Evolutionary conservation across 176 grass and related monocot species (phyloP).

Genomic region (Pharus latifolius): DNA sequence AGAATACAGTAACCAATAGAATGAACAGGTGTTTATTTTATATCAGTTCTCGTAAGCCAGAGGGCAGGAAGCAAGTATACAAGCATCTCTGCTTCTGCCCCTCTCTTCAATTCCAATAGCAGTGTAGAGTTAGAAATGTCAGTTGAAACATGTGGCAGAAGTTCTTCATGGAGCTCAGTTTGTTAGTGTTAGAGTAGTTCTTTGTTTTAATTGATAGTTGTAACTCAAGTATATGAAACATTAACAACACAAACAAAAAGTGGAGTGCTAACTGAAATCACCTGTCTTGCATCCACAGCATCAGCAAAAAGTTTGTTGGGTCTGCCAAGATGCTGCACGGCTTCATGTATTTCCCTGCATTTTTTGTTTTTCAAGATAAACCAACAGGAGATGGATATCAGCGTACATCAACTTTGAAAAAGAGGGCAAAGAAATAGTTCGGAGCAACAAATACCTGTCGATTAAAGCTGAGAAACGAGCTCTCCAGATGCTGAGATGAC

Average conservation of each 20-base stretch:
- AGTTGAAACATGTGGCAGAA: conserved; percentile 7
- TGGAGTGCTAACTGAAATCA: conserved; percentile 22
- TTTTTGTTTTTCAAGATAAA: conserved; percentile 24
- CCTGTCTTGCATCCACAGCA: conserved; percentile 94
- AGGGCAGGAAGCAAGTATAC: neutral
- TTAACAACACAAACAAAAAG: neutral
- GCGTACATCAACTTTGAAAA: neutral
- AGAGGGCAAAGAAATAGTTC: neutral
- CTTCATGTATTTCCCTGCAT: conserved; percentile 81
- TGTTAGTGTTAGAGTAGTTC: neutral
- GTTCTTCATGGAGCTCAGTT: neutral
- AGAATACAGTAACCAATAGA: too few relatives aligned
- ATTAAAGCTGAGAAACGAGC: conserved; percentile 95
- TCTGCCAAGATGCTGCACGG: conserved; percentile 76
- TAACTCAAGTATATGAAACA: neutral
- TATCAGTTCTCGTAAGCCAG: too few relatives aligned
- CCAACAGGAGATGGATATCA: conserved; percentile 5
- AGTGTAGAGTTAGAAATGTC: neutral
- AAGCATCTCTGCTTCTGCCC: neutral
- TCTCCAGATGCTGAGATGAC: conserved; percentile 70
- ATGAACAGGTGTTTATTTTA: too few relatives aligned
- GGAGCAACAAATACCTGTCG: conserved; percentile 48
- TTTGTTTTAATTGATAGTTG: neutral
- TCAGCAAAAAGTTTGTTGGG: conserved; percentile 93
- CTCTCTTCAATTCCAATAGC: neutral